Evolutionary conservation across 371 early-diverging fungal species (phyloP).

Genomic region (Dichotomocladium elegans): DNA sequence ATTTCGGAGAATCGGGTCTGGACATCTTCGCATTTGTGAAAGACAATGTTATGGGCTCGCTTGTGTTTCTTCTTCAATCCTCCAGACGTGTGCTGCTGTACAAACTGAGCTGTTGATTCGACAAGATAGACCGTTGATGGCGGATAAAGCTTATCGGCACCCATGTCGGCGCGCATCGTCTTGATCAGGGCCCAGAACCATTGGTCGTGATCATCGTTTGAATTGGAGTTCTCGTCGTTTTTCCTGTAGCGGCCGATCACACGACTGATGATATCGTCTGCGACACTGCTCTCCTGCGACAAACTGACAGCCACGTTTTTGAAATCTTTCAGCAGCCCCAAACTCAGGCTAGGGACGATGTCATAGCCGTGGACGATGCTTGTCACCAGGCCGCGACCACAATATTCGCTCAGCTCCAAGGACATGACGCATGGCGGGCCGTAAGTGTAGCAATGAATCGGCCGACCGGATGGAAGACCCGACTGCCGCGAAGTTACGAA

Average conservation of each 20-base stretch:
- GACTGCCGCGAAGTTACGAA: constrained; percentile 67
- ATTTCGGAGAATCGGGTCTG: constrained; percentile 65
- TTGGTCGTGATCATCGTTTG: constrained; percentile 46
- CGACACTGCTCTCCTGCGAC: constrained; percentile 59
- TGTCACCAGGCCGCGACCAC: constrained; percentile 65
- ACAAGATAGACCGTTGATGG: constrained; percentile 69
- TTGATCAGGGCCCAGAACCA: constrained; percentile 84
- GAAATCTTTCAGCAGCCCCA: constrained; percentile 72
- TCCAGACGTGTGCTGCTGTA: neutral
- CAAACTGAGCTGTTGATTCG: constrained; percentile 42
- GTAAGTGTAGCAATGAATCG: constrained; percentile 76
- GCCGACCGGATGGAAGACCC: constrained; percentile 65
- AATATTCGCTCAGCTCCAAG: constrained; percentile 61
- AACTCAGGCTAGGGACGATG: constrained; percentile 67
- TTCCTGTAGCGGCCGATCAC: constrained; percentile 45
- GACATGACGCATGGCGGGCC: constrained; percentile 75
- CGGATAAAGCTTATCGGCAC: constrained; percentile 76
- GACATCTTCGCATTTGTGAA: constrained; percentile 68
- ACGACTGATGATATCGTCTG: constrained; percentile 67
- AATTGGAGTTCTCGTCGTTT: constrained; percentile 2
- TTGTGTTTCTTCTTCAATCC: constrained; percentile 13
- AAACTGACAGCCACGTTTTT: constrained; percentile 70
- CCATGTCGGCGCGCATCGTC: constrained; percentile 79
- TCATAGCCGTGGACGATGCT: constrained; percentile 75
- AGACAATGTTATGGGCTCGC: constrained; percentile 35